Evolutionary conservation across 257 asterid species (phyloP).

Genomic region (Salvia miltiorrhiza): DNA sequence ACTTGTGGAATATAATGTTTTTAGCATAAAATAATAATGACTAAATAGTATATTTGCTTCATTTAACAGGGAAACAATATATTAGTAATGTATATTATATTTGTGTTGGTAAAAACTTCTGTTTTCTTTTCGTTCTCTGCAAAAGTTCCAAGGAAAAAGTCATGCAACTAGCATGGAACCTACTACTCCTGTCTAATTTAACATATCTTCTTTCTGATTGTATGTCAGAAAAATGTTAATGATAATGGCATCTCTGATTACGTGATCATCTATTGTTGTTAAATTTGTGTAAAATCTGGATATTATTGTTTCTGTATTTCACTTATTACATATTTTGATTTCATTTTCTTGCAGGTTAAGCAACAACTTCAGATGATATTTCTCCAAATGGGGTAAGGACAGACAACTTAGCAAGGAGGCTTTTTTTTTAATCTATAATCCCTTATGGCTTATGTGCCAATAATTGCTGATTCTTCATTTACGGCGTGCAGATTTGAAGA

Average conservation of each 20-base stretch:
- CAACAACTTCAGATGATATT: conserved; percentile 86
- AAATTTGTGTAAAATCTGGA: not conserved
- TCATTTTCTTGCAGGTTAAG: conserved; percentile 58
- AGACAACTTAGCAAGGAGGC: not conserved
- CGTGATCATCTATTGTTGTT: not conserved
- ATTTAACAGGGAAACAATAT: not conserved
- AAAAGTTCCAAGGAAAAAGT: not conserved
- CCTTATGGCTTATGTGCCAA: not conserved
- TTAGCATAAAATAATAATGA: not conserved
- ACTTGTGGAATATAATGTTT: not conserved
- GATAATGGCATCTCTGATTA: not conserved
- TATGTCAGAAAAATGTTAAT: not conserved
- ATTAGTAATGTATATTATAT: not conserved
- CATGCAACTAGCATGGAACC: conserved; percentile 1
- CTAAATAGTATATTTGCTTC: not conserved
- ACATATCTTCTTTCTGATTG: not conserved
- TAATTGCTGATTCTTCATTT: conserved; percentile 16
- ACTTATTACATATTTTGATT: not conserved
- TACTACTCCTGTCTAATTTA: not conserved
- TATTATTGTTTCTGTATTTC: not conserved
- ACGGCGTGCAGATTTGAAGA: conserved; percentile 78
- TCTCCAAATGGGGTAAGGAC: conserved; percentile 83
- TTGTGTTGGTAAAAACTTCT: not conserved
- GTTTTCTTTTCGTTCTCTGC: not conserved
- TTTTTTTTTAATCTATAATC: not conserved